Conservation (phyloP, 768 basidiomycete genomes). For the Exsudoporus frostii region DNA sequence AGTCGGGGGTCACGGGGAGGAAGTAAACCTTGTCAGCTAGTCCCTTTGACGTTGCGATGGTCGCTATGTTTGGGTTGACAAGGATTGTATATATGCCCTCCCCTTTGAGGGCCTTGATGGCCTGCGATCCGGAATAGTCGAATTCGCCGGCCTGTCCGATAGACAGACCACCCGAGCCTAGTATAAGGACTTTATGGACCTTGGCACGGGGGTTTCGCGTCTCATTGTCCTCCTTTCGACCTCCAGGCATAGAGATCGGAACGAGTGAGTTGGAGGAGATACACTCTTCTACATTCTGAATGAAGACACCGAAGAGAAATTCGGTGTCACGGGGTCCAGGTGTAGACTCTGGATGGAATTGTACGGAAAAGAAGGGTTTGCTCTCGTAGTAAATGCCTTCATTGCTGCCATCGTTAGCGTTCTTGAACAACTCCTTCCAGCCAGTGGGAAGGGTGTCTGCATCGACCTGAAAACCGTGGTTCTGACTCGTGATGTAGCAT, state of each 20-base stretch:
- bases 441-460: conserved; percentile 68
- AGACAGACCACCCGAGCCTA: conserved; percentile 95
- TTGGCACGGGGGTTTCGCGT: conserved; percentile 64
- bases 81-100: conserved; percentile 99
- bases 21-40: conserved; percentile 99
- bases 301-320: conserved; percentile 97
- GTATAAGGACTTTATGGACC: conserved; percentile 91
- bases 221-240: conserved; percentile 82
- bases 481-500: conserved; percentile 99
- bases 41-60: conserved; percentile 95
- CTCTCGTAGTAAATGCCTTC: conserved; percentile 94
- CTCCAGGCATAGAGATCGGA: conserved; percentile 71
- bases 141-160: conserved; percentile 99
- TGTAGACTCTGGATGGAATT: conserved; percentile 98
- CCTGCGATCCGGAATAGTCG: conserved; percentile 99
- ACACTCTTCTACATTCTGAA: conserved; percentile 80
- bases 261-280: conserved; percentile 49
- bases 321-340: conserved; percentile 98
- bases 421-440: conserved; percentile 94
- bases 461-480: conserved; percentile 97
- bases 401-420: conserved; percentile 96
- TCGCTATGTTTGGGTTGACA: conserved; percentile 98
- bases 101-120: conserved; percentile 98
- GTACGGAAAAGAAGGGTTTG: conserved; percentile 97
- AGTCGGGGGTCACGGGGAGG: conserved; percentile 96